A percentile compares a stretch with the other conserved stretches of the same genome.
Evolutionary conservation across 257 asterid species (phyloP).

Genomic region (Coffea eugenioides): DNA sequence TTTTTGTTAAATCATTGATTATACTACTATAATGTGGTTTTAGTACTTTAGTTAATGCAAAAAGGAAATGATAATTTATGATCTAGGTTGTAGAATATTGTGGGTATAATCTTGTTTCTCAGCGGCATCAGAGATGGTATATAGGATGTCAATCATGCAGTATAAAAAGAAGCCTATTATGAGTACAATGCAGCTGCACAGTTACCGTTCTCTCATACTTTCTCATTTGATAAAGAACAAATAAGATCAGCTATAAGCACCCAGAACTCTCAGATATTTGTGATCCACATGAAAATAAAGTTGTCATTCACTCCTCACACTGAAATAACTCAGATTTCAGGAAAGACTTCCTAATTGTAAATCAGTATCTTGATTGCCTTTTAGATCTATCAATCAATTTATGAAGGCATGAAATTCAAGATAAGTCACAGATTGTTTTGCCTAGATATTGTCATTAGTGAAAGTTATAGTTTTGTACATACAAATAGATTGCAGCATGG

Average conservation of each 20-base stretch:
- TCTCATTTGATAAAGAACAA: neutral
- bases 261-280: neutral
- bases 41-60: neutral
- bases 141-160: neutral
- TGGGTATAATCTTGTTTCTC: neutral
- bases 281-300: neutral
- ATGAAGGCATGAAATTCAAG: constrained; percentile 2
- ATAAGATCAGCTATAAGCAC: neutral
- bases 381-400: neutral
- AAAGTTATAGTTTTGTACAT: neutral
- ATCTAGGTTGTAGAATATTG: neutral
- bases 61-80: neutral
- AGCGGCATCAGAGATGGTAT: neutral
- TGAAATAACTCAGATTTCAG: neutral
- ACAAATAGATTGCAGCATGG: neutral
- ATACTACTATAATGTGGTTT: constrained; percentile 1
- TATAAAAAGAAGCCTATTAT: neutral
- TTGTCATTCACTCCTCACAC: neutral
- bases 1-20: neutral
- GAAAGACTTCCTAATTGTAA: neutral
- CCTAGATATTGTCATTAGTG: neutral
- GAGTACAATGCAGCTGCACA: neutral
- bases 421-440: neutral
- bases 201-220: neutral
- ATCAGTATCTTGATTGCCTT: neutral